Base-by-base conservation (phyloP, 2,329 filamentous ascomycete genomes). In the Diplodia seriata region DNA sequence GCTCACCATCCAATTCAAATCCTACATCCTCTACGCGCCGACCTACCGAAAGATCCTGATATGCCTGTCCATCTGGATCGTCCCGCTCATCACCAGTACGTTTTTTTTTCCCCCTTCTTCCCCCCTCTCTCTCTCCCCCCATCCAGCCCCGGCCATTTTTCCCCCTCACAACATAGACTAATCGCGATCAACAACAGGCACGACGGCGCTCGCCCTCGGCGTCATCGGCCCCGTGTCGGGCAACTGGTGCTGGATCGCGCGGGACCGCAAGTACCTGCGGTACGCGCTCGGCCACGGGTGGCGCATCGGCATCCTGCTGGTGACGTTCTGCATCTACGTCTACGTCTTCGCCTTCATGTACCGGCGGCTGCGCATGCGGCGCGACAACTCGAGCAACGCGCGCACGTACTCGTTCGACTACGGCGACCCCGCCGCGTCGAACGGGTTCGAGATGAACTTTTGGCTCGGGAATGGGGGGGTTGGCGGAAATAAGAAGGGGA, bases 241-340 rank as follows among this genome's bases (percentile, higher is more conserved):
- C 0, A 83, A 84, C 68, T 84, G 82, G 82, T 84, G 82, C 72
- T 84, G 82, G 82, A 83, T 84, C 69, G 72, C 76, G 15, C 69
- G 74, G 12, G 70, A 75, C 1, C 73, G 76, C 23, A 70, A 74
- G 36, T 77, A 77, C 14, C 74, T 83, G 23, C 79, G 82, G 26
- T 84, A 84, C 68, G 77, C 73, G 1, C 75, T 84, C 54, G 81
- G 80, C 0, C 82, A 84, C 67, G 81, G 78, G 51, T 83, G 81
- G 82, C 79, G 82, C 14, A 77, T 83, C 63, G 75, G 76, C 20
- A 80, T 83, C 49, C 81, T 84, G 66, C 69, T 80, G 43, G 71
- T 72, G 9, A 81, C 79, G 1, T 75, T 83, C 31, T 72, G 69
- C 49, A 81, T 82, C 31, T 84, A 84, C 68, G 72, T 76, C 1